These are phyloP conservation scores for Crithidia brevicula DNA, from an alignment of 208 protist genomes.

Conservation along the genomic window DNA sequence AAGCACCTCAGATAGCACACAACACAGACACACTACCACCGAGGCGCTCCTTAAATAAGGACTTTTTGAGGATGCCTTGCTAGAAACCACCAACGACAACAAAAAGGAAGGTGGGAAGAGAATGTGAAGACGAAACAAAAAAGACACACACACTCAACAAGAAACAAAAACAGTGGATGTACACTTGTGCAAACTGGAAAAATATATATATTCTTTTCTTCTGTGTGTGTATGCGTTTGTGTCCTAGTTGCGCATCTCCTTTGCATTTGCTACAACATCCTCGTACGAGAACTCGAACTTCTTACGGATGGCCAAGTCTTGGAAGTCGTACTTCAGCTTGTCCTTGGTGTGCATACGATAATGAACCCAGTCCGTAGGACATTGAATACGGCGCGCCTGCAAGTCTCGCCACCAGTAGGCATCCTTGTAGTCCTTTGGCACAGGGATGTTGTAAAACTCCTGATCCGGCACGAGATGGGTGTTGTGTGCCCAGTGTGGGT, in stretches of 20 bases:
- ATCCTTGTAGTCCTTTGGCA: constrained; percentile 89
- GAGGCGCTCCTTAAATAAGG: no score
- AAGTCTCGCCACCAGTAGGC: constrained; percentile 94
- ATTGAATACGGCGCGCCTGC: constrained; percentile 89
- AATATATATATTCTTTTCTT: no score
- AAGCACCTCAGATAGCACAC: no score
- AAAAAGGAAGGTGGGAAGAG: no score
- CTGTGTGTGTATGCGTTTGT: no score
- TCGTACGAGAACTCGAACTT: constrained; percentile 90
- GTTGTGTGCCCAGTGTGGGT: constrained; percentile 79
- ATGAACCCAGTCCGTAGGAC: constrained; percentile 87
- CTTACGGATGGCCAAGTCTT: constrained; percentile 86
- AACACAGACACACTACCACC: no score
- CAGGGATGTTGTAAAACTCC: constrained; percentile 72
- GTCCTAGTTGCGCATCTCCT: constrained; percentile 82
- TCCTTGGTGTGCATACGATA: constrained; percentile 85
- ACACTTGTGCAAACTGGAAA: neutral
- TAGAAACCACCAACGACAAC: no score
- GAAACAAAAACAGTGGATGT: constrained; percentile 14
- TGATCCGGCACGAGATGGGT: constrained; percentile 87
- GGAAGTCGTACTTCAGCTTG: constrained; percentile 81
- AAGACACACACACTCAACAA: constrained; percentile 7
- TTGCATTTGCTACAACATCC: constrained; percentile 83
- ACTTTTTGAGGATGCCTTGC: no score
- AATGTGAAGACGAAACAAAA: constrained; percentile 2